Base-by-base conservation (phyloP, 2,329 filamentous ascomycete genomes). In the Fusarium sp. region DNA sequence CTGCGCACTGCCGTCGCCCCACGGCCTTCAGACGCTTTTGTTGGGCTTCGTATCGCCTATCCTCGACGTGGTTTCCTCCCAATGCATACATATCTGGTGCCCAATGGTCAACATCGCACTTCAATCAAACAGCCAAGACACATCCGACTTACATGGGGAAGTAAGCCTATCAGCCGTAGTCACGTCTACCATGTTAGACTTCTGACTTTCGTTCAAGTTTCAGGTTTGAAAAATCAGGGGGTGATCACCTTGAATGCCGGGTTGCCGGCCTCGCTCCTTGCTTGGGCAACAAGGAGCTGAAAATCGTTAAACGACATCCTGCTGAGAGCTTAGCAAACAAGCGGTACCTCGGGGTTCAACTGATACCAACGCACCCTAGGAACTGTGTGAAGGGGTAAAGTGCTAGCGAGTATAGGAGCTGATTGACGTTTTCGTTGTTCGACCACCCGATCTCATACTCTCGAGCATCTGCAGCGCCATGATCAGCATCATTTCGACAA, bases 301-400 rank as follows among this genome's bases (percentile, higher is more conserved):
- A 91, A 89, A 62, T 91, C 88, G n/a, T 86, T 85, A 27, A 88
- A 82, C 1, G 88, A 79, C 88, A 91, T 91, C 20, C 90, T 91
- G 71, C 23, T 20, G 13, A 64, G 27, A 20, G 7, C 18, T 72
- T 41, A 67, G 69, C 62, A 52, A 72, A 25, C 60, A 8, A 32
- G 25, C 35, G 39, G 13, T 27, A 23, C 41, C 45, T 56, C 41
- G 41, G 25, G 32, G 67, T 37, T 11, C n/a, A 20, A 6, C 30
- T 25, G 48, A 34, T 18, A 23, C 11, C 41, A 37, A 69, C 87
- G 70, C 81, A 89, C 87, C 83, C 82, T 25, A 86, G 83, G 65
- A 84, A 79, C 48, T 88, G 83, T 3, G 87, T 89, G 69, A 92
- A 87, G 1, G 89, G 89, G 76, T 89, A 91, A 59, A 90, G 77